A percentile compares a stretch with the other conserved stretches of the same genome.
Evolutionary conservation across 257 asterid genomes (phyloP).

Genomic region (Solanum microdontum): DNA sequence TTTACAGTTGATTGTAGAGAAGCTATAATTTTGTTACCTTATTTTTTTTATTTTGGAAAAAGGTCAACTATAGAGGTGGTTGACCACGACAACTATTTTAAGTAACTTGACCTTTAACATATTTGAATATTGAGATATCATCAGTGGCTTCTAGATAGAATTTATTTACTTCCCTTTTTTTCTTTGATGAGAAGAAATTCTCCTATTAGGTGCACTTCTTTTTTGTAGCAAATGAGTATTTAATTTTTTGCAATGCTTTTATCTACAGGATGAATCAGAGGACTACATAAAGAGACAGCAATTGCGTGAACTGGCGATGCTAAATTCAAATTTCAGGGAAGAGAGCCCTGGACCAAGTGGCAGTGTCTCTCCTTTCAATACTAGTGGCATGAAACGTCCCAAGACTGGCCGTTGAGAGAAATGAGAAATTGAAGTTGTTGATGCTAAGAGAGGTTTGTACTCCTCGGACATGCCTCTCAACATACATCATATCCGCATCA

Average conservation of each 20-base stretch:
- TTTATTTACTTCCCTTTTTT: background rate
- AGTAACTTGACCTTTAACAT: background rate
- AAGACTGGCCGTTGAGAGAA: constrained; percentile 69
- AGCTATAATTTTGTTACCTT: background rate
- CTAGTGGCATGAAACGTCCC: constrained; percentile 95
- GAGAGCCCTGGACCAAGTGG: constrained; percentile 99
- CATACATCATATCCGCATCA: constrained; percentile 1
- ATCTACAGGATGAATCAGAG: constrained; percentile 80
- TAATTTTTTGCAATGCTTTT: background rate
- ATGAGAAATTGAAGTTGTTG: background rate
- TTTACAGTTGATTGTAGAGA: background rate
- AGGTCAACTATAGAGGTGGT: background rate
- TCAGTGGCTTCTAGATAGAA: background rate
- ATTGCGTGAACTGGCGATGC: constrained; percentile 87
- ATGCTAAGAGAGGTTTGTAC: constrained; percentile 2
- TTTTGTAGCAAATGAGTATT: background rate
- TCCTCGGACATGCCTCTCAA: constrained; percentile 2
- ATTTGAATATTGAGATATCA: background rate
- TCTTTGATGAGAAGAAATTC: background rate
- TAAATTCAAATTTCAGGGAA: constrained; percentile 86
- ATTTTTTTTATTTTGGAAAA: background rate
- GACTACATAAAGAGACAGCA: constrained; percentile 92
- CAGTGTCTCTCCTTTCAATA: constrained; percentile 84
- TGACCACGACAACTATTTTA: background rate
- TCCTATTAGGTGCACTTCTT: background rate